phyloP scores from a whole-genome alignment of 2,329 filamentous ascomycete species.

The Fusarium beomiforme region DNA sequence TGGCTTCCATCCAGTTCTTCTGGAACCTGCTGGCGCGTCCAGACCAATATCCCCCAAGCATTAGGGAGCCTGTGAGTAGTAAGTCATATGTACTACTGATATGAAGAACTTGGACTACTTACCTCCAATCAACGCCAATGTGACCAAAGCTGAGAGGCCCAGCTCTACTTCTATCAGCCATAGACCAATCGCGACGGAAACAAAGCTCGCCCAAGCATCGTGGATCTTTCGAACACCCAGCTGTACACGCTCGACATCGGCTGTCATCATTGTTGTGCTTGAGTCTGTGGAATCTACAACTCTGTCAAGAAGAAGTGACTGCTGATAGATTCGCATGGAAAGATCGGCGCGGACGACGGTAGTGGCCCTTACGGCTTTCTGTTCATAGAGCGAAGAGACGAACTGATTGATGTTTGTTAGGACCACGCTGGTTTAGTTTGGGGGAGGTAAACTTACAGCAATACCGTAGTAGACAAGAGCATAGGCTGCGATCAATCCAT shows the following conservation, averaged over 20 bases:
- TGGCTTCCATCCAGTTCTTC: background rate
- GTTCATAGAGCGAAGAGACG: background rate
- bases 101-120: too few species aligned
- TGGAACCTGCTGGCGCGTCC: background rate
- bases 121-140: background rate
- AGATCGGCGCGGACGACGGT: background rate
- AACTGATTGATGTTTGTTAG: fast-evolving
- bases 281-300: background rate
- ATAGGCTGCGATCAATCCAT: background rate
- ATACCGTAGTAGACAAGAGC: background rate
- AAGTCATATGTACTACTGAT: background rate
- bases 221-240: background rate
- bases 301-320: background rate
- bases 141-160: fast-evolving
- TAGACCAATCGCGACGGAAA: background rate
- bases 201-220: background rate
- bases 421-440: fast-evolving
- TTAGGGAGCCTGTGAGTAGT: fast-evolving
- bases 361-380: background rate
- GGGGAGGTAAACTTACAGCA: fast-evolving
- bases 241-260: background rate
- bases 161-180: background rate
- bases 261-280: background rate
- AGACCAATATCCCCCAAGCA: background rate
- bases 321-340: background rate